Base-by-base conservation (phyloP, 129 eudicot genomes). In the Dittrichia graveolens region DNA sequence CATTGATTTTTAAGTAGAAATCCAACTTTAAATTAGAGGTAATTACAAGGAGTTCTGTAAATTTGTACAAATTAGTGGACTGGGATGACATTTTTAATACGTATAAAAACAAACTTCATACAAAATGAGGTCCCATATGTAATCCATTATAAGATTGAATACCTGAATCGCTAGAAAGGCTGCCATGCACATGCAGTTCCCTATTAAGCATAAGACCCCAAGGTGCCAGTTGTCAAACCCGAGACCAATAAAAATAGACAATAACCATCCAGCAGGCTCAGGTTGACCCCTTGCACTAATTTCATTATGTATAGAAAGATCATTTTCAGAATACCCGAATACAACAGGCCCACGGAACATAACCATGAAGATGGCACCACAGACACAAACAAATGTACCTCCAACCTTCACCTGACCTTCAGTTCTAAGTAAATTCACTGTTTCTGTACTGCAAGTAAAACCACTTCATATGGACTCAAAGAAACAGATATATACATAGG, bases 121-220 rank as follows among this genome's bases (percentile, higher is more conserved):
- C 2, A 24, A 24, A 24, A 24, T 24, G 31, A 24, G 31, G 31
- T 24, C 2, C 31, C 2, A 24, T 24, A 24, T 24, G 31, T 24
- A 24, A 24, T 24, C 31, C 31, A 24, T 24, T 24, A 24, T 18
- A 19, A 3, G 46, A 76, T 13, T 18, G n/a, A 37, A 16, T 80
- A 94, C 98, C 97, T 94, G 98, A 82, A 90, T 84, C 59, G 98
- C 95, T 44, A 94, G 81, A 79, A 87, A 94, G 13, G 95, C 81
- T 7, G 98, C 98, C 97, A 94, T 87, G 80, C 97, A 94, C 88
- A 94, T 85, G 81, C 98, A 94, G 80, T 94, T 94, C 69, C 98
- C 98, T 52, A 94, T 84, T 56, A 94, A 82, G 79, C 98, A 94
- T 50, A 94, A 69, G 47, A 87, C 95, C 14, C 97, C 98, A 49